These are phyloP conservation scores for Elaeagnus macrophylla DNA, from an alignment of 306 rosid genomes.

Conservation along the genomic window DNA sequence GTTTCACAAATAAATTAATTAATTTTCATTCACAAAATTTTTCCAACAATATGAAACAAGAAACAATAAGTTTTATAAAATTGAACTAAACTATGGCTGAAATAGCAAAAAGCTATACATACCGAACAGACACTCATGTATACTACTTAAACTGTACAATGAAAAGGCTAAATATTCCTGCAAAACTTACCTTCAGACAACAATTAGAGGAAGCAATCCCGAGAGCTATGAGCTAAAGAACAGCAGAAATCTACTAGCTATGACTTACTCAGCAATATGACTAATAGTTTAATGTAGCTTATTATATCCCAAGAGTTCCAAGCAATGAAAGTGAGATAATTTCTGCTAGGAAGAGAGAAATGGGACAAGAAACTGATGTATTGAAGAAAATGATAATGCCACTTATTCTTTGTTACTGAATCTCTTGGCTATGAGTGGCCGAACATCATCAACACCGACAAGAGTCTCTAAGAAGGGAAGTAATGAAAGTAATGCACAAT, in stretches of 20 bases:
- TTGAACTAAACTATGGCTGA: conserved; percentile 5
- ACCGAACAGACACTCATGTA: conserved; percentile 34
- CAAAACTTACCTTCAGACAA: conserved; percentile 69
- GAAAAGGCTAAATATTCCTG: conserved; percentile 29
- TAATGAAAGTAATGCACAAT: conserved; percentile 73
- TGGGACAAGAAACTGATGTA: conserved; percentile 35
- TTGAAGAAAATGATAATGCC: conserved; percentile 47
- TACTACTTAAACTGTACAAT: conserved; percentile 67
- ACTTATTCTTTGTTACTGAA: conserved; percentile 85
- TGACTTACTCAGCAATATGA: conserved; percentile 46
- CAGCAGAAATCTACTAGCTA: conserved; percentile 27
- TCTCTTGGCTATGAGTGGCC: conserved; percentile 79
- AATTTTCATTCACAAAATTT: too few relatives aligned
- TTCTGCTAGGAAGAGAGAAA: conserved; percentile 30
- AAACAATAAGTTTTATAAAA: neutral
- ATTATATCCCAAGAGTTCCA: conserved; percentile 44
- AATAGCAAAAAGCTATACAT: conserved; percentile 12
- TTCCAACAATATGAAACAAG: too few relatives aligned
- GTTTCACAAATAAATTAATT: too few relatives aligned
- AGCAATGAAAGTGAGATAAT: conserved; percentile 23
- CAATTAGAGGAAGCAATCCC: conserved; percentile 50
- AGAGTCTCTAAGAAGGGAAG: conserved; percentile 94
- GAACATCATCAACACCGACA: conserved; percentile 88
- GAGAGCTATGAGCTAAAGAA: conserved; percentile 44
- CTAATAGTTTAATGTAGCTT: conserved; percentile 41